Evolutionary conservation across 176 grass and related monocot genomes (phyloP).

Genomic region (Carex littledalei): DNA sequence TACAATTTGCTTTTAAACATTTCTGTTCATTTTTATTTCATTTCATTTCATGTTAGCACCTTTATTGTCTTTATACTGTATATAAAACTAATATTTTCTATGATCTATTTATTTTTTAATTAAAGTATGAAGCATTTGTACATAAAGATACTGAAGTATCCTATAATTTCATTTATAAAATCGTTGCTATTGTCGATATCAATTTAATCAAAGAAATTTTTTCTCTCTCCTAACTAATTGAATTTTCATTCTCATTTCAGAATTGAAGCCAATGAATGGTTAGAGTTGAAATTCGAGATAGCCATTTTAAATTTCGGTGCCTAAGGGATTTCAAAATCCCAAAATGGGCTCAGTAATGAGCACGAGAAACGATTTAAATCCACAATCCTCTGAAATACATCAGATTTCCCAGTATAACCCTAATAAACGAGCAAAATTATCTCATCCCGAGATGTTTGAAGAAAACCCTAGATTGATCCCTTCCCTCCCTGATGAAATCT

Average conservation of each 20-base stretch:
- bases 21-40: neutral
- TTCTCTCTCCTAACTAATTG: neutral
- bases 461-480: constrained; percentile 52
- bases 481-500: constrained; percentile 68
- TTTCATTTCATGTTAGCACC: neutral
- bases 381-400: constrained; percentile 9
- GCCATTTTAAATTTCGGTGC: neutral
- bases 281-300: neutral
- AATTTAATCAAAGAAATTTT: neutral
- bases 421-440: constrained; percentile 54
- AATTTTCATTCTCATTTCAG: neutral
- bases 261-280: constrained; percentile 9
- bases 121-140: neutral
- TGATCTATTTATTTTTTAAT: neutral
- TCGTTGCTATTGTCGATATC: neutral
- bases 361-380: neutral
- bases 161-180: neutral
- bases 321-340: neutral
- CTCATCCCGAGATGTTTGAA: constrained; percentile 18
- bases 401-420: constrained; percentile 22
- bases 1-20: neutral
- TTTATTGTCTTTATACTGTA: neutral
- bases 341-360: constrained; percentile 75
- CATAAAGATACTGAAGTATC: neutral
- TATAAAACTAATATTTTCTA: neutral